Base-by-base conservation (phyloP, 352 stramenopile species). In the Pilasporangium apinafurcum region DNA sequence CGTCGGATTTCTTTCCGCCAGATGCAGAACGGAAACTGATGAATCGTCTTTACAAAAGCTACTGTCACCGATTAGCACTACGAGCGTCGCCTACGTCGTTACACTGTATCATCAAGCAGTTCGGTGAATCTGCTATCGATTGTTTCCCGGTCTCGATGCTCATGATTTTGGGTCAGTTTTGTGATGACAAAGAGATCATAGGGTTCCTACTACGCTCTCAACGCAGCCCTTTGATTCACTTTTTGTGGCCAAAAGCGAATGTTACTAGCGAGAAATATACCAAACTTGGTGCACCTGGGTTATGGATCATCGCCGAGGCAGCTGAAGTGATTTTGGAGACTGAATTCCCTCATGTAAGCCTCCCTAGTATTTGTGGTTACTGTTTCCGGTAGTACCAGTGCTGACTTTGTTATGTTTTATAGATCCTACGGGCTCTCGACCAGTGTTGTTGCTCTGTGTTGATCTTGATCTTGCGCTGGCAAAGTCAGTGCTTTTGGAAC, bases 41-140 rank as follows among this genome's bases (percentile, higher is more conserved):
- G 64, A 87, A 85, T 43, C 48, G 57, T 22, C 47, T 81, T 31
- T 87, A 87, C 58, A 83, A 85, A 37, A 56, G 52, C n/a, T 87
- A 85, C 36, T 68, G 66, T 13, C 27, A 13, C 1, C 48, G 20
- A 0, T 40, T 87, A 16, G 59, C 49, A 0, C 45, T 87, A 2
- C 51, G 65, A 18, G 45, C 50, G 5, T 79, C 65, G 0, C 52
- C 71, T 3, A 83, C 71, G 10, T 53, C 48, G 17, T 47, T 87
- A 12, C 68, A 87, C 24, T 62, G 65, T 25, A 53, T 77, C n/a
- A 48, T 68, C 17, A 82, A 80, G 39, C 64, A 42, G 6, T 81
- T 83, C 53, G 72, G 75, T 6, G 56, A 44, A 1, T 26, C 36
- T n/a, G 51, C 71, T 0, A 62, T 78, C 16, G 66, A 78, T 25